A percentile compares a stretch with the other conserved stretches of the same genome.
Evolutionary conservation across 805 yeast species (phyloP).

Genomic region (Tetrapisispora phaffii): DNA sequence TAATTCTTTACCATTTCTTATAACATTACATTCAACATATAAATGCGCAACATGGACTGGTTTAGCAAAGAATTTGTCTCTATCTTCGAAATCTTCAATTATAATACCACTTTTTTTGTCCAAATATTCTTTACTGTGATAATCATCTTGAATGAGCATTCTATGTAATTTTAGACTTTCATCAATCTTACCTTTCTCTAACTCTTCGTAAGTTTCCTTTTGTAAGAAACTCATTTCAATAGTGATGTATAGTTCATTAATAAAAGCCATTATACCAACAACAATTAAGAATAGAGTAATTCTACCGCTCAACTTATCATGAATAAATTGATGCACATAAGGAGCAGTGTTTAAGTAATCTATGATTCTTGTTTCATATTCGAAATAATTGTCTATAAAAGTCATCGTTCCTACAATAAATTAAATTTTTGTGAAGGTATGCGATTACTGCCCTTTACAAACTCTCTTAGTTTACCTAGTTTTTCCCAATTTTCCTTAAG

Average conservation of each 20-base stretch:
- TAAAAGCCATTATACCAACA: constrained; percentile 26
- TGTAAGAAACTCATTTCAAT: constrained; percentile 28
- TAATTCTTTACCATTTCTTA: constrained; percentile 14
- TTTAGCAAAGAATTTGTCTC: constrained; percentile 56
- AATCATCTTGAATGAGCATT: constrained; percentile 25
- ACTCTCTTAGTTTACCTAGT: too few relatives aligned
- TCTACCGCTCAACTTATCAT: constrained; percentile 26
- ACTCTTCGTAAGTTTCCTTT: constrained; percentile 26
- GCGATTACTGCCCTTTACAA: background rate
- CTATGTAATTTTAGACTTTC: constrained; percentile 25
- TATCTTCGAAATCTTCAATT: constrained; percentile 34
- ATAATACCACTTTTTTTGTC: constrained; percentile 27
- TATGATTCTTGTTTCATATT: constrained; percentile 15
- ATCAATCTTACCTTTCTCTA: constrained; percentile 24
- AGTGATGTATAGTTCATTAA: constrained; percentile 27
- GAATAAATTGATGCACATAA: constrained; percentile 19
- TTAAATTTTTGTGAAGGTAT: background rate
- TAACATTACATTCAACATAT: constrained; percentile 42
- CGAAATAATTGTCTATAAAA: constrained; percentile 10
- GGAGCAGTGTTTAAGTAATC: constrained; percentile 9
- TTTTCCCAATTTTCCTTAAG: too few relatives aligned
- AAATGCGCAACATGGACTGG: constrained; percentile 77
- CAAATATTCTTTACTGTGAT: constrained; percentile 24
- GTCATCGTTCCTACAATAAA: background rate
- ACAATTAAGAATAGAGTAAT: constrained; percentile 26